Evolutionary conservation across 2,329 filamentous ascomycete genomes (phyloP).

Genomic region (Diplodia mutila): DNA sequence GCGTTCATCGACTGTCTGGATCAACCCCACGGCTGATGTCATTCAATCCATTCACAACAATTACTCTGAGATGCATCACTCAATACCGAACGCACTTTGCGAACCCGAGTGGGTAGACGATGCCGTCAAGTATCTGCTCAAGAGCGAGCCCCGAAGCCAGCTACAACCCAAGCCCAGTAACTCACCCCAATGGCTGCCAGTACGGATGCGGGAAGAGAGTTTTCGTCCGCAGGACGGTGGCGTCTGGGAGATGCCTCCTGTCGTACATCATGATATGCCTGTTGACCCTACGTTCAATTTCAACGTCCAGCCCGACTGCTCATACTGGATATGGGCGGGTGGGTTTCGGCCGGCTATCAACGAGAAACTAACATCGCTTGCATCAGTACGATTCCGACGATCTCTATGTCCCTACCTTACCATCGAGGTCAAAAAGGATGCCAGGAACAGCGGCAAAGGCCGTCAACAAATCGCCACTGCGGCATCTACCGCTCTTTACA

Average conservation of each 20-base stretch:
- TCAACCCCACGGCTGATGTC: background rate
- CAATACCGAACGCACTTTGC: background rate
- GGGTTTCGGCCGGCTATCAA: background rate
- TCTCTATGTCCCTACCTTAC: background rate
- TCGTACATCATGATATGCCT: background rate
- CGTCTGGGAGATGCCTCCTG: background rate
- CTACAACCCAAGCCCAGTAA: background rate
- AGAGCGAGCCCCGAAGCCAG: background rate
- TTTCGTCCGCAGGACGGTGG: background rate
- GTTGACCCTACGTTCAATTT: background rate
- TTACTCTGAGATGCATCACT: constrained; percentile 4
- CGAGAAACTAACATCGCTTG: background rate
- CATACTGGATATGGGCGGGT: constrained; percentile 5
- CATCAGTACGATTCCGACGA: background rate
- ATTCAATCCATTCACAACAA: background rate
- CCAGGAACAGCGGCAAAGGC: background rate
- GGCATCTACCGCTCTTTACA: background rate
- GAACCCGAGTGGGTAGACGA: constrained; percentile 4
- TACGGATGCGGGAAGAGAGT: constrained; percentile 1
- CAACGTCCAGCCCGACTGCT: background rate
- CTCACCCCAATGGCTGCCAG: background rate
- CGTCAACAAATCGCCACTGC: background rate
- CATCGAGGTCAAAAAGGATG: background rate
- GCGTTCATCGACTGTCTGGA: background rate
- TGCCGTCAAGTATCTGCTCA: constrained; percentile 4